phyloP scores from a whole-genome alignment of 768 basidiomycete species.

The Leucocoprinus leucothites region DNA sequence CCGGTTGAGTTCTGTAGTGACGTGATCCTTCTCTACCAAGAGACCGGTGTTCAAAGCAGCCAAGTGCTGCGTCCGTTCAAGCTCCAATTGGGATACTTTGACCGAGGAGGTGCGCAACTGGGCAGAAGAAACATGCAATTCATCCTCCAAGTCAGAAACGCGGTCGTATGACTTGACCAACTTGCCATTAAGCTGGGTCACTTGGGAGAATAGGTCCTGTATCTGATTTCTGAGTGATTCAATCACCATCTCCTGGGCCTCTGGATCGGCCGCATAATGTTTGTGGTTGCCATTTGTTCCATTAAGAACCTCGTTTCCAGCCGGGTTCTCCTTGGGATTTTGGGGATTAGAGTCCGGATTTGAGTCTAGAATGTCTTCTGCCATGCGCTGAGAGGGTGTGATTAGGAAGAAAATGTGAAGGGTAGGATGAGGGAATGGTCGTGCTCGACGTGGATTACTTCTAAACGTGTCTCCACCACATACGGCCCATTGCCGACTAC shows the following conservation, averaged over 20 bases:
- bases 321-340: neutral
- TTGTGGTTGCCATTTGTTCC: constrained; percentile 15
- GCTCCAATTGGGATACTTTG: constrained; percentile 76
- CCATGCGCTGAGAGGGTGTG: constrained; percentile 12
- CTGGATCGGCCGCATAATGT: constrained; percentile 32
- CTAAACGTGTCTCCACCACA: constrained; percentile 7
- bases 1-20: constrained; percentile 86
- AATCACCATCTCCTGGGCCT: constrained; percentile 85
- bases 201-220: constrained; percentile 85
- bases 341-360: neutral
- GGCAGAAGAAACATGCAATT: constrained; percentile 65
- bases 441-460: neutral
- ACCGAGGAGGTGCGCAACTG: constrained; percentile 57
- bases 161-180: constrained; percentile 91
- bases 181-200: constrained; percentile 87
- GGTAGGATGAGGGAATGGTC: neutral
- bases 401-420: constrained; percentile 4
- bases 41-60: constrained; percentile 88
- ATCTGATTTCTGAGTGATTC: constrained; percentile 76
- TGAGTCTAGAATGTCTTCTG: constrained; percentile 12
- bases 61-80: constrained; percentile 83
- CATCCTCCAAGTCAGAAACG: constrained; percentile 90
- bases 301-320: constrained; percentile 5
- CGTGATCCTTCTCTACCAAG: constrained; percentile 87
- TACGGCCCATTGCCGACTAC: neutral